These are phyloP conservation scores for Pyrenophora graminea DNA, from an alignment of 2,329 filamentous ascomycete species.

Conservation along the genomic window DNA sequence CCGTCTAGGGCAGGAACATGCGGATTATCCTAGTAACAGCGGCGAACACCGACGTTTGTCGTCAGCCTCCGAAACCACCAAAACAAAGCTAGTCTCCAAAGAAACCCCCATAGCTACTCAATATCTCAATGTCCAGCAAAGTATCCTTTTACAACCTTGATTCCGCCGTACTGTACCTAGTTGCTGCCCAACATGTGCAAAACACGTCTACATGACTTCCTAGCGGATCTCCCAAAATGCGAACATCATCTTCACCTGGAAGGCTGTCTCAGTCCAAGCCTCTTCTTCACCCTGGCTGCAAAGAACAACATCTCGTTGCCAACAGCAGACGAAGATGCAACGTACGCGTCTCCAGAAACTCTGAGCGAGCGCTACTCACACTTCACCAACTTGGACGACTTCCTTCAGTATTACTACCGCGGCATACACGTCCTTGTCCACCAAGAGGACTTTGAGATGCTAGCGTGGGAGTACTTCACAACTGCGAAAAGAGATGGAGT, in stretches of 20 bases:
- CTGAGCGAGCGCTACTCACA: slow-evolving; percentile 66
- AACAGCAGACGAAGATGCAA: slow-evolving; percentile 57
- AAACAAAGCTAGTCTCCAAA: not conserved
- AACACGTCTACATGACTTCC: slow-evolving; percentile 24
- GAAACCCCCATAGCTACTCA: not conserved
- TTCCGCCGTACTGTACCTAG: no score
- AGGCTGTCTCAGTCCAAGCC: slow-evolving; percentile 70
- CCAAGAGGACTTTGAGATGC: slow-evolving; percentile 69
- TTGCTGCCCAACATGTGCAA: slow-evolving; percentile 21
- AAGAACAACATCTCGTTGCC: slow-evolving; percentile 67
- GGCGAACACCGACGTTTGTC: slow-evolving; percentile 6
- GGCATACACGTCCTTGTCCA: slow-evolving; percentile 71
- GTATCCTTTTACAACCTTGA: no score
- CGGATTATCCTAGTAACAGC: slow-evolving; percentile 1
- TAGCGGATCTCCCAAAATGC: slow-evolving; percentile 68
- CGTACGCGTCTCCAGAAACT: slow-evolving; percentile 64
- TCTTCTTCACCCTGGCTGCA: slow-evolving; percentile 70
- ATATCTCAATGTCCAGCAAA: no score
- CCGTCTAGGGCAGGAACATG: not conserved
- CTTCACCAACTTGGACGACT: slow-evolving; percentile 75
- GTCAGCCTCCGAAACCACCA: slow-evolving; percentile 1
- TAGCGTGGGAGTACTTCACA: slow-evolving; percentile 73
- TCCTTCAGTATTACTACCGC: slow-evolving; percentile 78
- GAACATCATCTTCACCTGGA: slow-evolving; percentile 84
- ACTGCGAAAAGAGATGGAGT: slow-evolving; percentile 68